phyloP scores from a whole-genome alignment of 192 early-diverging fungal species.

The Coemansia sp. region DNA sequence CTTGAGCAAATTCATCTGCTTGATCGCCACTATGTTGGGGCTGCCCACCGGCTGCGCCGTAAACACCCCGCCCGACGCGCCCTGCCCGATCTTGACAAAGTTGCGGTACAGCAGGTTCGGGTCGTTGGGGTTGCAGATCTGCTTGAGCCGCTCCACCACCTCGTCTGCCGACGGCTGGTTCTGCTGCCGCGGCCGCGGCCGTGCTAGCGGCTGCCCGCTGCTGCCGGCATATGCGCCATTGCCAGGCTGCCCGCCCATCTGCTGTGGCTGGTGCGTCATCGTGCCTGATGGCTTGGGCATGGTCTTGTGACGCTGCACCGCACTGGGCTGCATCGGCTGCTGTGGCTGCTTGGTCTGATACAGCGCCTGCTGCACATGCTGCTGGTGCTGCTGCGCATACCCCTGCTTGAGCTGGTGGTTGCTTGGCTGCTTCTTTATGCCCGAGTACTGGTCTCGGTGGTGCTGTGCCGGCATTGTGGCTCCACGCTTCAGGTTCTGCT shows the following conservation, averaged over 20 bases:
- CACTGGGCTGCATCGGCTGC: slow-evolving; percentile 20
- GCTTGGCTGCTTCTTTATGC: slow-evolving; percentile 41
- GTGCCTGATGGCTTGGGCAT: slow-evolving; percentile 22
- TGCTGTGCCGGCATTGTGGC: slow-evolving; percentile 30
- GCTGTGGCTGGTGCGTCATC: slow-evolving; percentile 18
- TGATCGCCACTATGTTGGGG: slow-evolving; percentile 81
- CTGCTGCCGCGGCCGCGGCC: slow-evolving; percentile 56
- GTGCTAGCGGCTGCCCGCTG: slow-evolving; percentile 18
- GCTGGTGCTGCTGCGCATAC: slow-evolving; percentile 31
- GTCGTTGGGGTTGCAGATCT: slow-evolving; percentile 92
- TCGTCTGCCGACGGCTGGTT: slow-evolving; percentile 67
- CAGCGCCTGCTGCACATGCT: slow-evolving; percentile 19
- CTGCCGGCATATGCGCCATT: neutral
- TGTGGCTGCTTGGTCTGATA: slow-evolving; percentile 29
- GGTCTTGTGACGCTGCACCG: slow-evolving; percentile 35
- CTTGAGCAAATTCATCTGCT: slow-evolving; percentile 82
- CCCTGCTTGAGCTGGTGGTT: slow-evolving; percentile 49
- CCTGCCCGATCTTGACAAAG: slow-evolving; percentile 94
- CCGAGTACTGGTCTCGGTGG: slow-evolving; percentile 19
- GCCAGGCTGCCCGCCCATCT: slow-evolving; percentile 20
- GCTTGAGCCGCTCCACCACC: slow-evolving; percentile 76
- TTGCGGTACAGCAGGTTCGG: slow-evolving; percentile 88
- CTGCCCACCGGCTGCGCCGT: slow-evolving; percentile 74
- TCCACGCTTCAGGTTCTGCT: slow-evolving; percentile 42
- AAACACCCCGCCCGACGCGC: slow-evolving; percentile 95